Percentiles rank a stretch among this genome's conserved stretches.
These are phyloP conservation scores for Coemansia sp. DNA, from an alignment of 192 early-diverging fungal species.

Conservation along the genomic window DNA sequence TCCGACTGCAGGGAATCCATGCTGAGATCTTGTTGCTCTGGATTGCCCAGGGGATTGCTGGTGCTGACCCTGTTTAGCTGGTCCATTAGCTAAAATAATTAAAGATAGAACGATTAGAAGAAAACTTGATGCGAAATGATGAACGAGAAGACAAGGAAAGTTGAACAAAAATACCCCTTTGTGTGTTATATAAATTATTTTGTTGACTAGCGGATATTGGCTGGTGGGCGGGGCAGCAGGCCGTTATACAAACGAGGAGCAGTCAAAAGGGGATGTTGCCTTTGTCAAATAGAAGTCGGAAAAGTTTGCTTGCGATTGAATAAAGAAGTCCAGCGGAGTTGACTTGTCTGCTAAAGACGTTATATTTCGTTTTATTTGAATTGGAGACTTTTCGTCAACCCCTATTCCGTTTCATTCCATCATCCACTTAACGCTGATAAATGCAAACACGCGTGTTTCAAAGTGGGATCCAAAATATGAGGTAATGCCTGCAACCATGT, in stretches of 20 bases:
- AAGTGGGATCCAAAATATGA: not conserved
- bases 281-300: not conserved
- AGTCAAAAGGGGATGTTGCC: not conserved
- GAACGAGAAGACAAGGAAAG: not conserved
- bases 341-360: not conserved
- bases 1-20: not conserved
- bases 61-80: not conserved
- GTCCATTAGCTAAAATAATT: not conserved
- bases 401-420: too few species aligned
- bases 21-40: not conserved
- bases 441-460: not conserved
- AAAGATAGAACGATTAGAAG: not conserved
- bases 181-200: not conserved
- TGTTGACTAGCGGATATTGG: too few species aligned
- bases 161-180: not conserved
- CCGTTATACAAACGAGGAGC: not conserved
- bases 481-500: not conserved
- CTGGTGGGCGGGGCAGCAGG: too few species aligned
- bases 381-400: not conserved
- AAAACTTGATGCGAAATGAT: not conserved
- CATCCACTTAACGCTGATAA: not conserved
- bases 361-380: not conserved
- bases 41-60: not conserved
- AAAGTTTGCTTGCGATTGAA: not conserved
- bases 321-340: not conserved